Conservation (phyloP, 257 asterid genomes). For the Penstemon newberryi region DNA sequence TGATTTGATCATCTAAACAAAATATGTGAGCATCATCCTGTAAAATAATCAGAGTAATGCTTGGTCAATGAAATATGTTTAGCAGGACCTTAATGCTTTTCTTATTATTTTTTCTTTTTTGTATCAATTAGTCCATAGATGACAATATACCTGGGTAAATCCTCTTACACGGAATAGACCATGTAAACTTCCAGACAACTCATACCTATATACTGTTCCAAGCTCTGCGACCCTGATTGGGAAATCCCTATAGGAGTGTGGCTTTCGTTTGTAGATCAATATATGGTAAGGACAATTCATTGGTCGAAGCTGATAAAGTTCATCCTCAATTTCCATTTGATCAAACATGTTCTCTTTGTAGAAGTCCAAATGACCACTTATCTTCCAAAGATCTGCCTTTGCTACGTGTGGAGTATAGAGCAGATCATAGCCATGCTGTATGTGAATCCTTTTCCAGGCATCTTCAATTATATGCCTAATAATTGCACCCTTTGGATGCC, state of each 20-base stretch:
- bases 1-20: constrained; percentile 89
- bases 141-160: constrained; percentile 75
- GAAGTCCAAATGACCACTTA: constrained; percentile 94
- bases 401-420: constrained; percentile 97
- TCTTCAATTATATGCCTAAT: constrained; percentile 88
- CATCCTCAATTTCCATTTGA: constrained; percentile 90
- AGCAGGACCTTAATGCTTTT: neutral
- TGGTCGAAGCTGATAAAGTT: constrained; percentile 95
- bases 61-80: neutral
- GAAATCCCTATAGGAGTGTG: constrained; percentile 83
- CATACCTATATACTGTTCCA: constrained; percentile 95
- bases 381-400: constrained; percentile 92
- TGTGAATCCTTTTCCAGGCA: constrained; percentile 82
- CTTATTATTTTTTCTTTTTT: neutral
- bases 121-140: constrained; percentile 6
- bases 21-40: constrained; percentile 99
- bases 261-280: constrained; percentile 73
- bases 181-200: constrained; percentile 94
- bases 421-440: constrained; percentile 80
- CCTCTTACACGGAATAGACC: constrained; percentile 98
- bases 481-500: constrained; percentile 98
- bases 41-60: constrained; percentile 29
- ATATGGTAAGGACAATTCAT: constrained; percentile 99
- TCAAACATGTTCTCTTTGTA: constrained; percentile 94
- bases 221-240: constrained; percentile 98